Evolutionary conservation across 345 rosid genomes (phyloP).

Genomic region (Arabidopsis suecica): DNA sequence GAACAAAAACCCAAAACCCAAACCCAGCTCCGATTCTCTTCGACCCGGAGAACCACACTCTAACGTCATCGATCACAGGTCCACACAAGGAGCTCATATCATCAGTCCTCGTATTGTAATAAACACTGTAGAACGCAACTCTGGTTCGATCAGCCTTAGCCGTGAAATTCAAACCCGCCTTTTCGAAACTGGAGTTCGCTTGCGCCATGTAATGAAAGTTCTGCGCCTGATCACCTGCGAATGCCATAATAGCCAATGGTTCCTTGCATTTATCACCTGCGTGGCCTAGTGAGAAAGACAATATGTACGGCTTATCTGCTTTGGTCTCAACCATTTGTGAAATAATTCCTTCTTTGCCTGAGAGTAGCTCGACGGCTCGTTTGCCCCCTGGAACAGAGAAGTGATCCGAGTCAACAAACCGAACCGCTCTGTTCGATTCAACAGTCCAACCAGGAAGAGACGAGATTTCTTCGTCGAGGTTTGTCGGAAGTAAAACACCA

Average conservation of each 20-base stretch:
- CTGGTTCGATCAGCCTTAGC: constrained; percentile 88
- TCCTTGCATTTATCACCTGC: constrained; percentile 90
- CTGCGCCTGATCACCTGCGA: constrained; percentile 92
- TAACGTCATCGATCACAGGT: constrained; percentile 90
- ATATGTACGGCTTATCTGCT: constrained; percentile 54
- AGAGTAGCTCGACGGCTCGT: constrained; percentile 84
- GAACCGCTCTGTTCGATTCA: constrained; percentile 88
- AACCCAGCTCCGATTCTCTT: constrained; percentile 45
- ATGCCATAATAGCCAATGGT: constrained; percentile 88
- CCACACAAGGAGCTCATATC: constrained; percentile 98
- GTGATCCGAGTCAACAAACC: constrained; percentile 87
- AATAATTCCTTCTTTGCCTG: constrained; percentile 96
- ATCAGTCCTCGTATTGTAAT: constrained; percentile 89
- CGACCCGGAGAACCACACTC: constrained; percentile 76
- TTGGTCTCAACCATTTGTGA: constrained; percentile 92
- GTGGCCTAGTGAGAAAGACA: constrained; percentile 81
- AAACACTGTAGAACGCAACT: constrained; percentile 88
- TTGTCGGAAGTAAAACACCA: constrained; percentile 88
- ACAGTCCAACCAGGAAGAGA: constrained; percentile 95
- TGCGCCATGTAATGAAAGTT: constrained; percentile 77
- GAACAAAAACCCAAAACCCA: constrained; percentile 44
- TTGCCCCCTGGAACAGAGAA: constrained; percentile 82
- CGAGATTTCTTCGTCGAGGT: constrained; percentile 84
- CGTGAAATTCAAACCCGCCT: constrained; percentile 71
- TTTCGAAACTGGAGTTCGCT: constrained; percentile 74